Percentiles rank a stretch among this genome's conserved stretches.
phyloP scores from a whole-genome alignment of 2,329 filamentous ascomycete genomes.

The Epichloe brachyelytri region DNA sequence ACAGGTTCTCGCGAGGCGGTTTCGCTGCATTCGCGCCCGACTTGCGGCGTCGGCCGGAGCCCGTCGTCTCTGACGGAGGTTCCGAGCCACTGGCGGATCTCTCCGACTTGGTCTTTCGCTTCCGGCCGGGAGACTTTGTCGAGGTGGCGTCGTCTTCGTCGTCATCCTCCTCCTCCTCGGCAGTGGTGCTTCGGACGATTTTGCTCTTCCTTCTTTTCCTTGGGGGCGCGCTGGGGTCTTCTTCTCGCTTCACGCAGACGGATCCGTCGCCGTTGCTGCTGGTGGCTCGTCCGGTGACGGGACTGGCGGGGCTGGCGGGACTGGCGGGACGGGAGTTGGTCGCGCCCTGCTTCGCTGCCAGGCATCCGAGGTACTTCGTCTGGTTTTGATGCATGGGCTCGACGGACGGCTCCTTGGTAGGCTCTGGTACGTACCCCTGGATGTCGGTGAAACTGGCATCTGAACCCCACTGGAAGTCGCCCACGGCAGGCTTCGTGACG shows the following conservation, averaged over 20 bases:
- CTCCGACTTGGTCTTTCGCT: constrained; percentile 36
- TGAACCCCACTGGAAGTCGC: constrained; percentile 53
- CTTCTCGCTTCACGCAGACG: constrained; percentile 17
- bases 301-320: constrained; percentile 25
- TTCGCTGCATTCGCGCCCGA: constrained; percentile 32
- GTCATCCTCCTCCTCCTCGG: constrained; percentile 20
- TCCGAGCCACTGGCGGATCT: constrained; percentile 14
- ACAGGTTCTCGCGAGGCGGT: constrained; percentile 54
- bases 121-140: constrained; percentile 24
- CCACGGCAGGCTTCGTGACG: constrained; percentile 22
- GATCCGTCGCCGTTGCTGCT: constrained; percentile 9
- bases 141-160: constrained; percentile 23
- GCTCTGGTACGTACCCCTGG: constrained; percentile 45
- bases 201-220: constrained; percentile 44
- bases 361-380: constrained; percentile 41
- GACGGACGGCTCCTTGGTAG: constrained; percentile 43
- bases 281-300: constrained; percentile 18
- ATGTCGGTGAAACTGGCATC: constrained; percentile 48
- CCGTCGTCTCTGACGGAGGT: constrained; percentile 22
- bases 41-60: constrained; percentile 36
- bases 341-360: constrained; percentile 44
- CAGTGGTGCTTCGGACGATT: constrained; percentile 26
- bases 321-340: constrained; percentile 42
- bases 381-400: constrained; percentile 44
- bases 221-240: constrained; percentile 28